Evolutionary conservation across 306 rosid genomes (phyloP), one percentile per base, ranked within the genome.

Genomic region (Gynostemma pentaphyllum): DNA sequence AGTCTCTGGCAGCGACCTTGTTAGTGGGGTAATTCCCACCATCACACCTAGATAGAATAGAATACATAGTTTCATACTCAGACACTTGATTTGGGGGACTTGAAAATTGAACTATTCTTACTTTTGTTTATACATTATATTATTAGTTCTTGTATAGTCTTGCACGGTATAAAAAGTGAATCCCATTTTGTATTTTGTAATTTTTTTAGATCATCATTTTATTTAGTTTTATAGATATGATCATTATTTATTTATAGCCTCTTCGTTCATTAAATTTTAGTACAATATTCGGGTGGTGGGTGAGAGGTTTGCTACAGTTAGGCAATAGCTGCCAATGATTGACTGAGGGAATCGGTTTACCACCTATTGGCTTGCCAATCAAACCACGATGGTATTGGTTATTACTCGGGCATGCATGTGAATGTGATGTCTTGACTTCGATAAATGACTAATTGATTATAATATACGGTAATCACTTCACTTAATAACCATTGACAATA

Each of bases 21-120:
- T 79, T 46, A 94, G 99, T 74, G 94, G 84, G 69, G 86, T 74
- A 11, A 24, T 82, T 46, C 95, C 97, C 28, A 80, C 84, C 81
- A 94, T 94, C 68, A 79, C 50, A 2, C 99, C 99, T 55, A 89
- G 99, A 74, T 94, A 88, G 76, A n/a, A n/a, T n/a, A n/a, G n/a
- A 64, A 41, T 39, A 15, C 66, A 5, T 4, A 22, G 10, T 39
- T 59, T 23, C 65, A 22, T 21, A 9, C 14, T 22, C 48, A 7
- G 7, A 60, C 2, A 59, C 64, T 23, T 22, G 26, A 27, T 52
- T 5, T 54, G 30, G 24, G 62, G 16, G 24, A 16, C 8, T 1
- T 29, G 44, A 14, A 39, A 39, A 39, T 39, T 5, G 2, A 26
- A 51, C 59, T 26, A 13, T 51, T 51, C 11, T 14, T 24, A 51